phyloP scores from a whole-genome alignment of 129 eudicot genomes.

The Deinandra increscens region DNA sequence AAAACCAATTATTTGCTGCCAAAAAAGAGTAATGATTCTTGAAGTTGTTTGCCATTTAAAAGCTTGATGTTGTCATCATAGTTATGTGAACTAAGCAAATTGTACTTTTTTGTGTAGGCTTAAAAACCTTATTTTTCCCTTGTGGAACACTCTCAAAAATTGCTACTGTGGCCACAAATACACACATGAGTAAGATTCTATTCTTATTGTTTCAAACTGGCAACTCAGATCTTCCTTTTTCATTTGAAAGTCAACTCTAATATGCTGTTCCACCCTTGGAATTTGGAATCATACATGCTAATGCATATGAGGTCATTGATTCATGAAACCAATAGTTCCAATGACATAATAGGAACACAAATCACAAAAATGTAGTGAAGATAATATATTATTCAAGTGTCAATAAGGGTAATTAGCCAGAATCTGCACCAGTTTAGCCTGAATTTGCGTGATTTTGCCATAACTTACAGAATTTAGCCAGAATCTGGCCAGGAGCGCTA shows the following conservation, averaged over 20 bases:
- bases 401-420: not conserved
- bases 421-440: too few species aligned
- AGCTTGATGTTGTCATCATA: not conserved
- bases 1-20: not conserved
- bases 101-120: conserved; percentile 51
- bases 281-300: not conserved
- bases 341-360: not conserved
- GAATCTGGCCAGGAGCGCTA: too few species aligned
- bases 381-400: not conserved
- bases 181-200: conserved; percentile 61
- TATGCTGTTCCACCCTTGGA: not conserved
- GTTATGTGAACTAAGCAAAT: conserved; percentile 18
- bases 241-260: conserved; percentile 8
- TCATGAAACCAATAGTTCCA: not conserved
- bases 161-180: conserved; percentile 72
- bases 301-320: not conserved
- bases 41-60: not conserved
- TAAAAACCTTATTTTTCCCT: conserved; percentile 80
- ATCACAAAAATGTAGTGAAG: not conserved
- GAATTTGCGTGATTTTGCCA: too few species aligned
- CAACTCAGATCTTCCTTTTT: conserved; percentile 1
- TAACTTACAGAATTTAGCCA: too few species aligned
- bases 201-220: conserved; percentile 1
- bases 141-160: conserved; percentile 88
- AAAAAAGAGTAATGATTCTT: not conserved